Evolutionary conservation across 2,329 filamentous ascomycete genomes (phyloP).

Genomic region (Cadophora sp.): DNA sequence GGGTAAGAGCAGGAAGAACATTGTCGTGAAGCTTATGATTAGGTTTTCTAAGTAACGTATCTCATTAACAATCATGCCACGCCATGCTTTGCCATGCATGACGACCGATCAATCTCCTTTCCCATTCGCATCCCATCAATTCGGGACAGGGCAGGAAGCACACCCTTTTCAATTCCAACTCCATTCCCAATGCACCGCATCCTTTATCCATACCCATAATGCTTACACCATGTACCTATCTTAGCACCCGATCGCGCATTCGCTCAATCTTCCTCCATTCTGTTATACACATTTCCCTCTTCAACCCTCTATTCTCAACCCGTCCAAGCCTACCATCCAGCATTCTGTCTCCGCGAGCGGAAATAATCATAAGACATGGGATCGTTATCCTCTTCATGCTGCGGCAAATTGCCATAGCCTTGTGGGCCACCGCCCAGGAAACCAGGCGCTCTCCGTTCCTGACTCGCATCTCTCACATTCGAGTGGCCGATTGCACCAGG

Average conservation of each 20-base stretch:
- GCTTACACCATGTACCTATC: neutral
- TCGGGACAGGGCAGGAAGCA: neutral
- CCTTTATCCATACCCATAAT: slow-evolving; percentile 7
- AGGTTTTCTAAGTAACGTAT: slow-evolving; percentile 12
- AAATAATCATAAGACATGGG: slow-evolving; percentile 45
- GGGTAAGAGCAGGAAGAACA: neutral
- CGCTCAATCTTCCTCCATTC: neutral
- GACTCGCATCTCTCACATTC: slow-evolving; percentile 44
- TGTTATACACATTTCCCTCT: neutral
- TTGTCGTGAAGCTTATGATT: slow-evolving; percentile 7
- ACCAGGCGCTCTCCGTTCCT: slow-evolving; percentile 53
- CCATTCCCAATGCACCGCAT: slow-evolving; percentile 12
- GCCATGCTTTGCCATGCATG: neutral
- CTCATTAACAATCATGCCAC: slow-evolving; percentile 10
- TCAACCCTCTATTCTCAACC: neutral
- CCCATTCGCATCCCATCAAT: neutral
- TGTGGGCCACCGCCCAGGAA: slow-evolving; percentile 63
- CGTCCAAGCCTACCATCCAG: slow-evolving; percentile 22
- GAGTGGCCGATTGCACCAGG: slow-evolving; percentile 36
- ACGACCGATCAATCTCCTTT: neutral
- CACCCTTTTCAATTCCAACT: neutral
- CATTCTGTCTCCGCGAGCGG: slow-evolving; percentile 34
- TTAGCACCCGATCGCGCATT: neutral
- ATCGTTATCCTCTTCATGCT: slow-evolving; percentile 48
- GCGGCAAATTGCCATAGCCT: slow-evolving; percentile 65